A percentile compares a stretch with the other conserved stretches of the same genome.
Conservation (phyloP, 2,329 filamentous ascomycete species). For the Arthrobotrys sinensis region DNA sequence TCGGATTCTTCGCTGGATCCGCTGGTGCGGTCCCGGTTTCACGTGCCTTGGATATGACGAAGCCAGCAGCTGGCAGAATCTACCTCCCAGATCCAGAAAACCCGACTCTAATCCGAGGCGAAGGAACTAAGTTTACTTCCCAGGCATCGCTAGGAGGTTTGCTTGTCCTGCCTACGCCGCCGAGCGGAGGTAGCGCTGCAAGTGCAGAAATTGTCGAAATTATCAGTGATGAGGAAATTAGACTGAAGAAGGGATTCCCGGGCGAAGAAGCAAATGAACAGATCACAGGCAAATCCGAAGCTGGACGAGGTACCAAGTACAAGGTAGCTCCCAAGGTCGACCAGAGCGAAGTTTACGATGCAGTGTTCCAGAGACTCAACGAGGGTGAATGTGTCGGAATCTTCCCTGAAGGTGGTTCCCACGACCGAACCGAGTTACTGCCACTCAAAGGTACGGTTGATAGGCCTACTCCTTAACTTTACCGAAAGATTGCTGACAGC, state of each 20-base stretch:
- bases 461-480: constrained; percentile 7
- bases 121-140: constrained; percentile 85
- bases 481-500: constrained; percentile 44
- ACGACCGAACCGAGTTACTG: constrained; percentile 91
- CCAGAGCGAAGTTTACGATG: constrained; percentile 92
- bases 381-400: constrained; percentile 92
- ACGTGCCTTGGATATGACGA: constrained; percentile 89
- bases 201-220: constrained; percentile 89
- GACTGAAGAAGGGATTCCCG: constrained; percentile 89
- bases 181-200: constrained; percentile 76
- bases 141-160: constrained; percentile 84
- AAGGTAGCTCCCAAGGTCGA: constrained; percentile 94
- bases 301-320: constrained; percentile 84
- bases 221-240: constrained; percentile 82
- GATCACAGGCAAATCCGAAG: constrained; percentile 82
- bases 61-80: constrained; percentile 82
- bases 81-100: constrained; percentile 92
- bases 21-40: constrained; percentile 94
- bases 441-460: constrained; percentile 79
- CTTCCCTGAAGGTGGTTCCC: constrained; percentile 96
- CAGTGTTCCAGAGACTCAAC: constrained; percentile 87
- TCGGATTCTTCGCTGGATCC: constrained; percentile 86
- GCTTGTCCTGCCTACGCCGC: constrained; percentile 81
- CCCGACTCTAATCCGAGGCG: constrained; percentile 83
- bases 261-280: constrained; percentile 81